A percentile compares a stretch with the other conserved stretches of the same genome.
phyloP scores from a whole-genome alignment of 352 stramenopile species.

The Globisporangium mamillatum region DNA sequence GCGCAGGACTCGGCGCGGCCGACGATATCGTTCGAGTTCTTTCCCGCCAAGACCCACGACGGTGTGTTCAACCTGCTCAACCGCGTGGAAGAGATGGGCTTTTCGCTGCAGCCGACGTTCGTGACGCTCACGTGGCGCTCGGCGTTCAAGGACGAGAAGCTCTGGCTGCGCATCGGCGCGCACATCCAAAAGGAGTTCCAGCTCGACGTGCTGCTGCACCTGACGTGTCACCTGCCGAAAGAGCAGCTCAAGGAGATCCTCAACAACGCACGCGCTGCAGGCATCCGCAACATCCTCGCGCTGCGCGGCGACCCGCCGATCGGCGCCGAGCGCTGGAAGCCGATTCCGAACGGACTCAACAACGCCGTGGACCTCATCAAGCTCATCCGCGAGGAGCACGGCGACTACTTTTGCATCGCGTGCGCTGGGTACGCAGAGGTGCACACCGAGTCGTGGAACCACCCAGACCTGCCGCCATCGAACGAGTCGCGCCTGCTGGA shows the following conservation, averaged over 20 bases:
- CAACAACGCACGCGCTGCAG: conserved; percentile 58
- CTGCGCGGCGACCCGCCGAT: conserved; percentile 95
- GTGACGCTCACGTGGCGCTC: conserved; percentile 89
- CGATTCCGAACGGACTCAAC: conserved; percentile 86
- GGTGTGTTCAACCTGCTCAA: conserved; percentile 83
- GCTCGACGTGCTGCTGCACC: conserved; percentile 76
- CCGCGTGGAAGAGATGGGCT: conserved; percentile 85
- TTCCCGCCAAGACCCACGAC: conserved; percentile 83
- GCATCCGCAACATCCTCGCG: conserved; percentile 98
- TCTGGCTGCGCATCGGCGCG: conserved; percentile 89
- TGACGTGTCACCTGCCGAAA: conserved; percentile 74
- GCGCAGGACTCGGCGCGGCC: conserved; percentile 37
- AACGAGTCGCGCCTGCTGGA: conserved; percentile 81
- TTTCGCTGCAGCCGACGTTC: conserved; percentile 82
- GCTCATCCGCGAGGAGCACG: conserved; percentile 95
- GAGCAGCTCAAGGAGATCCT: conserved; percentile 67
- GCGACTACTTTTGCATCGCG: conserved; percentile 95
- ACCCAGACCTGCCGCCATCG: conserved; percentile 76
- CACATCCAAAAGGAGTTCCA: conserved; percentile 87
- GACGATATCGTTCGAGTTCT: conserved; percentile 87
- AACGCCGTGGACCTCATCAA: conserved; percentile 96
- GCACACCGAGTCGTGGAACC: conserved; percentile 84
- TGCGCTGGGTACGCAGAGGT: conserved; percentile 97
- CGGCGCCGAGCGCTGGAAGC: conserved; percentile 84
- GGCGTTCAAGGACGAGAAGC: conserved; percentile 84